These are phyloP conservation scores for Saussurea involucrata DNA, from an alignment of 129 eudicot species.

Conservation along the genomic window DNA sequence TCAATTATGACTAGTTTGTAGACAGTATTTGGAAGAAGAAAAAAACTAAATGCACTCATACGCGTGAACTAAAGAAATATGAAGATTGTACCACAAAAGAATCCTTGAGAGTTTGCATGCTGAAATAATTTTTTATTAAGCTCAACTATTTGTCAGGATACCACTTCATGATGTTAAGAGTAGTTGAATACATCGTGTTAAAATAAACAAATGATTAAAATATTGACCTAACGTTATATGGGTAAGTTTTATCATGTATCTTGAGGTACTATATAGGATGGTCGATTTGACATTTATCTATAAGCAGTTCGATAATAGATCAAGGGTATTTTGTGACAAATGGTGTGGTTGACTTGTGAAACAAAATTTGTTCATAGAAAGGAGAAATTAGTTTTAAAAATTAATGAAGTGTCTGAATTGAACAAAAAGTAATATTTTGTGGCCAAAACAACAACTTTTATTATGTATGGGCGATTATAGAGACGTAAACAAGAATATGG, in stretches of 20 bases:
- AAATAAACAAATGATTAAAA: neutral
- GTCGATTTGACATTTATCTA: too few relatives aligned
- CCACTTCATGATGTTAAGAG: neutral
- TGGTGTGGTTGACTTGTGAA: neutral
- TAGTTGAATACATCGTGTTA: neutral
- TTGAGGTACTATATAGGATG: neutral
- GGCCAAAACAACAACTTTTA: neutral
- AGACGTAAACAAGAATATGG: neutral
- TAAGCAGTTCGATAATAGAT: too few relatives aligned
- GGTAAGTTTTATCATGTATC: neutral
- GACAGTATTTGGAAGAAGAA: neutral
- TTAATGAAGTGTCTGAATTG: neutral
- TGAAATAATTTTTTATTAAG: neutral
- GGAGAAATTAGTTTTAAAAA: neutral
- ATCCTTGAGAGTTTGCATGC: neutral
- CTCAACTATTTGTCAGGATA: neutral
- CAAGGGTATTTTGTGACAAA: too few relatives aligned
- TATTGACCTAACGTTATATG: neutral
- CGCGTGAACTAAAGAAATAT: neutral
- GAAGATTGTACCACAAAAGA: neutral
- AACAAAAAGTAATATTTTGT: neutral
- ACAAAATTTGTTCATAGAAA: neutral
- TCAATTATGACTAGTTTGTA: neutral
- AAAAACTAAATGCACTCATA: neutral
- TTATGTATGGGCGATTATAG: neutral